These are phyloP conservation scores for Mycena rosella DNA, from an alignment of 768 basidiomycete genomes.

Conservation along the genomic window DNA sequence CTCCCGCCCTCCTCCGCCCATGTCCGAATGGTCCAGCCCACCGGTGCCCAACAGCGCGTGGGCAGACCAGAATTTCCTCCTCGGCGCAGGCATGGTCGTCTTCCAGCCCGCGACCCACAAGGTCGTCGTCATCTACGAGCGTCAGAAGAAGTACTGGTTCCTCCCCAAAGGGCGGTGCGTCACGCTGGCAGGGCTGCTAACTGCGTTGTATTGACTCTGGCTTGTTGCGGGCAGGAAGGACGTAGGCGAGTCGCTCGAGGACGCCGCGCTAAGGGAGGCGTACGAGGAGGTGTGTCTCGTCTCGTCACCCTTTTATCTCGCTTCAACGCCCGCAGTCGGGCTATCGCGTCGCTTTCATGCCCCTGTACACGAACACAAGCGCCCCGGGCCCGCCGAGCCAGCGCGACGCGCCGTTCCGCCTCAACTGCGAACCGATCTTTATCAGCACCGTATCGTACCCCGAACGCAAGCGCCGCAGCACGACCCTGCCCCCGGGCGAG, in stretches of 20 bases:
- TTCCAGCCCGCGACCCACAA: slow-evolving; percentile 69
- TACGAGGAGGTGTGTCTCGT: slow-evolving; percentile 67
- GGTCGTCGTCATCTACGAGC: slow-evolving; percentile 65
- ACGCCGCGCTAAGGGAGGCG: slow-evolving; percentile 71
- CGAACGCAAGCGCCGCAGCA: slow-evolving; percentile 22
- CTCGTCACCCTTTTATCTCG: not conserved
- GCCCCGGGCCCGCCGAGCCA: slow-evolving; percentile 55
- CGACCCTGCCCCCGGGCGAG: slow-evolving; percentile 53
- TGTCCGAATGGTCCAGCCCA: slow-evolving; percentile 57
- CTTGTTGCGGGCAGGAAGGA: slow-evolving; percentile 62
- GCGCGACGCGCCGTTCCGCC: slow-evolving; percentile 39
- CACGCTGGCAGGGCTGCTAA: not conserved
- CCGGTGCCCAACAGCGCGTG: slow-evolving; percentile 60
- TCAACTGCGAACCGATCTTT: slow-evolving; percentile 61
- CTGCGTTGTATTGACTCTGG: not conserved
- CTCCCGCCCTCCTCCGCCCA: not conserved
- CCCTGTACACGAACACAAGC: slow-evolving; percentile 54
- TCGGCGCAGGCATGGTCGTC: slow-evolving; percentile 74
- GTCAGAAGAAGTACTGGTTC: slow-evolving; percentile 59
- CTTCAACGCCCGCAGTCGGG: slow-evolving; percentile 56
- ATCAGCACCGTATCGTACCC: slow-evolving; percentile 45
- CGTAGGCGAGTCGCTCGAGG: slow-evolving; percentile 71
- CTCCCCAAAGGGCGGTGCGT: slow-evolving; percentile 63
- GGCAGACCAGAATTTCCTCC: slow-evolving; percentile 64
- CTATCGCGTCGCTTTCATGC: slow-evolving; percentile 60